phyloP scores from a whole-genome alignment of 2,329 filamentous ascomycete genomes.

The Ophiosphaerella korrae region DNA sequence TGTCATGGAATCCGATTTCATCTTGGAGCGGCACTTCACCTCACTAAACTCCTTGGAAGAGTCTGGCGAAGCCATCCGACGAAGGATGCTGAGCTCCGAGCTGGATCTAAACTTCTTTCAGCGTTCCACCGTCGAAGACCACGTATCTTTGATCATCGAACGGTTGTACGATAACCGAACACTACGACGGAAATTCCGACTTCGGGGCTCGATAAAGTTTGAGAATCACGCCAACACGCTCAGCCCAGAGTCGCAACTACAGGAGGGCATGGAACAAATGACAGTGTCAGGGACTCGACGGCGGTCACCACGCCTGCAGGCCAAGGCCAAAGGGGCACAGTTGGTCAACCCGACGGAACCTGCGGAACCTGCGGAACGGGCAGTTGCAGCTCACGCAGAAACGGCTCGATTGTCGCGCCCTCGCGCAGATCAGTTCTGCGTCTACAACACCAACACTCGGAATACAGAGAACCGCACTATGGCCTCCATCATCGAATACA shows the following conservation, averaged over 20 bases:
- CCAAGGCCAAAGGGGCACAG: too few species aligned
- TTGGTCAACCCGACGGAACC: too few species aligned
- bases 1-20: slow-evolving; percentile 14
- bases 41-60: slow-evolving; percentile 16
- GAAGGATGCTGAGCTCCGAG: slow-evolving; percentile 14
- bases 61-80: slow-evolving; percentile 7
- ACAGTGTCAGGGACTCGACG: too few species aligned
- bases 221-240: slow-evolving; percentile 23
- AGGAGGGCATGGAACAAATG: background rate
- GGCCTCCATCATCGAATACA: slow-evolving; percentile 51
- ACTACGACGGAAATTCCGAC: slow-evolving; percentile 12
- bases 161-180: background rate
- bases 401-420: too few species aligned
- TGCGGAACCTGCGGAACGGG: too few species aligned
- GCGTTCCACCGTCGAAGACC: slow-evolving; percentile 4
- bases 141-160: too few species aligned
- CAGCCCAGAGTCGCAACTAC: slow-evolving; percentile 14
- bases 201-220: slow-evolving; percentile 15
- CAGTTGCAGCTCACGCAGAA: too few species aligned
- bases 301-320: too few species aligned
- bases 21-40: slow-evolving; percentile 15
- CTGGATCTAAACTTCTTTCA: slow-evolving; percentile 17
- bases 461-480: slow-evolving; percentile 16
- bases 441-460: too few species aligned
- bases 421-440: too few species aligned